Base-by-base conservation (phyloP, 1,139 yeast species). In the Blastobotrys aristatus region DNA sequence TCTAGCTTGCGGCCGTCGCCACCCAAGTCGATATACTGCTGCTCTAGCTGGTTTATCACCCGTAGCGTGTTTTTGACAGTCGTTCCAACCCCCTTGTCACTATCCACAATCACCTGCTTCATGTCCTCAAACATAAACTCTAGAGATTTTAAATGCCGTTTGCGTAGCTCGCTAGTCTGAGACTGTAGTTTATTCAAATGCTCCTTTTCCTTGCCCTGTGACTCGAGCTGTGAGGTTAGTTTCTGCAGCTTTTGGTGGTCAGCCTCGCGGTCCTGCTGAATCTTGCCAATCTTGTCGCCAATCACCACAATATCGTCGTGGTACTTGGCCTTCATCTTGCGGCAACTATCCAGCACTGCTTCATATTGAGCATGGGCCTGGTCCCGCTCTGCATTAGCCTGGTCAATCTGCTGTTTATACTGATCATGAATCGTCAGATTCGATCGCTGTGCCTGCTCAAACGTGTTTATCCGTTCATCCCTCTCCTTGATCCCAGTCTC, bases 341-440 rank as follows among this genome's bases (percentile, higher is more conserved):
- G 51, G 18, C 59, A 44, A 40, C 61, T 56, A 13, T 56, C 57
- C 20, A 50, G 40, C 3, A 59, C 50, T 7, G 59, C 56, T 17
- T 54, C 50, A 47, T 59, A 59, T 37, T 57, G 54, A 1, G 54
- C 51, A 18, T 54, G 58, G 22, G 57, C 48, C 27, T 59, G 53
- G 33, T 50, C 47, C 21, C 54, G 47, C 31, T 58, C 62, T 21
- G 54, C 55, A 40, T 51, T 42, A n/a, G 34, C 26, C 30, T 50
- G 39, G 3, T 40, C 17, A 10, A 54, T 29, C 18, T 47, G 40
- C 8, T 31, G n/a, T 16, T 48, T 51, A 17, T 45, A 45, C 11
- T 43, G 47, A 32, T 43, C 47, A 32, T 33, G 37, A n/a, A 22
- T 24, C 27, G 30, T 31, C 22, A 30, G 18, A 13, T 21, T 46